phyloP scores from a whole-genome alignment of 2,329 filamentous ascomycete species.

The Penicillium janthinellum region DNA sequence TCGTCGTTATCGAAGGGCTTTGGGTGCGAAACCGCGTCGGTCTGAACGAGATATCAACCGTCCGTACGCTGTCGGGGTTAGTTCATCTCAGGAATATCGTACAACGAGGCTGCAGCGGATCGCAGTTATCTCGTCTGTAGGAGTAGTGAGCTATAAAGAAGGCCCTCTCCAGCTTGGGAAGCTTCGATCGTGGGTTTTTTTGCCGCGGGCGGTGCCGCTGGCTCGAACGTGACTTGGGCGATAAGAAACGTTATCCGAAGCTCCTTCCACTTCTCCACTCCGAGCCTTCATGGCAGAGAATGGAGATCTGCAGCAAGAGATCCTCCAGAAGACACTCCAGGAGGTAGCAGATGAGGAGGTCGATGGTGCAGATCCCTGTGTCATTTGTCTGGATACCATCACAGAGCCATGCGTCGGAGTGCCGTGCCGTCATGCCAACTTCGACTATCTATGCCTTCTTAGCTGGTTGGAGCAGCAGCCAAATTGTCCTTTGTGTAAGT shows the following conservation, averaged over 20 bases:
- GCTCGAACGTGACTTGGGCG: conserved; percentile 14
- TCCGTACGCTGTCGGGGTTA: background rate
- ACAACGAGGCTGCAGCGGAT: background rate
- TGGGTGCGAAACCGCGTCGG: background rate
- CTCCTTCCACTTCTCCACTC: background rate
- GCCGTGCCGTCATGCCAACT: conserved; percentile 78
- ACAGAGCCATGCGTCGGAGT: conserved; percentile 70
- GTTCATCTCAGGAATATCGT: conserved; percentile 4
- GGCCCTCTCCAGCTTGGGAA: background rate
- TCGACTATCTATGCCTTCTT: conserved; percentile 81
- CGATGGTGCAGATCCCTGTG: conserved; percentile 61
- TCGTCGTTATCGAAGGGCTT: background rate
- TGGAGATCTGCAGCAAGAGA: conserved; percentile 45
- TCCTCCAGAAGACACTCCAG: conserved; percentile 49
- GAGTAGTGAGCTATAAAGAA: background rate
- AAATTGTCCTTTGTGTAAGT: conserved; percentile 76
- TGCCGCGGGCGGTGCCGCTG: conserved; percentile 19
- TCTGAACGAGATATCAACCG: background rate
- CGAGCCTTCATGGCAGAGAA: conserved; percentile 40
- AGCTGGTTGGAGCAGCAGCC: conserved; percentile 76
- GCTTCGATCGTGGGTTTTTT: conserved; percentile 11
- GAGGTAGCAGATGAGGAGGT: conserved; percentile 44
- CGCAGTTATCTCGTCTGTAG: background rate
- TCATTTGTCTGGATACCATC: conserved; percentile 81
- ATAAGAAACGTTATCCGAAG: background rate